These are phyloP conservation scores for Amoebophrya sp. DNA, from an alignment of 169 alveolate species.

Conservation along the genomic window DNA sequence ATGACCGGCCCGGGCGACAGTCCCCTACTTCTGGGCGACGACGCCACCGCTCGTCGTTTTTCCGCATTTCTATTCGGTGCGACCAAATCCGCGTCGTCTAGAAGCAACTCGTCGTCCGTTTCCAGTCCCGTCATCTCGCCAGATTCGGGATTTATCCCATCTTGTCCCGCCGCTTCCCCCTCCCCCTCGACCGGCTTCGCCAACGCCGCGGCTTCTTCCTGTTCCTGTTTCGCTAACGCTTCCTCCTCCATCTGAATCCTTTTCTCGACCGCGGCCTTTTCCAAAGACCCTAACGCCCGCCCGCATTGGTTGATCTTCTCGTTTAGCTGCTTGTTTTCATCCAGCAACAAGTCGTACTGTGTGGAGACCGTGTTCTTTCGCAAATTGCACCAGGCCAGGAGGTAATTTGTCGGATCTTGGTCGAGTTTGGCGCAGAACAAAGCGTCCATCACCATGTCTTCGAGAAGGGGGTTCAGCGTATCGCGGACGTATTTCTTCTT, in stretches of 20 bases:
- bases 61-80: not conserved
- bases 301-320: not conserved
- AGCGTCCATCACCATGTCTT: not conserved
- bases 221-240: not conserved
- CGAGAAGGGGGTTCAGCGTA: not conserved
- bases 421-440: not conserved
- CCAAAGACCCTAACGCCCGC: not conserved
- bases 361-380: not conserved
- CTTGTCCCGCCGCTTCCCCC: not conserved
- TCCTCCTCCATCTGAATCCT: too few species aligned
- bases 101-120: not conserved
- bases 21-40: not conserved
- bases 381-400: not conserved
- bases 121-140: not conserved
- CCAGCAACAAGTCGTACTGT: not conserved
- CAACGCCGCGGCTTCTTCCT: not conserved
- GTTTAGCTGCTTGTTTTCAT: not conserved
- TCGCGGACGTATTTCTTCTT: constrained; percentile 2
- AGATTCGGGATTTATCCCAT: not conserved
- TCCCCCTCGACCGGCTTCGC: not conserved
- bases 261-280: not conserved
- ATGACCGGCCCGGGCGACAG: too few species aligned
- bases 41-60: not conserved
- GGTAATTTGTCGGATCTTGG: not conserved
- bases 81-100: not conserved